phyloP scores from a whole-genome alignment of 352 stramenopile species.

The Globisporangium cederbergense region DNA sequence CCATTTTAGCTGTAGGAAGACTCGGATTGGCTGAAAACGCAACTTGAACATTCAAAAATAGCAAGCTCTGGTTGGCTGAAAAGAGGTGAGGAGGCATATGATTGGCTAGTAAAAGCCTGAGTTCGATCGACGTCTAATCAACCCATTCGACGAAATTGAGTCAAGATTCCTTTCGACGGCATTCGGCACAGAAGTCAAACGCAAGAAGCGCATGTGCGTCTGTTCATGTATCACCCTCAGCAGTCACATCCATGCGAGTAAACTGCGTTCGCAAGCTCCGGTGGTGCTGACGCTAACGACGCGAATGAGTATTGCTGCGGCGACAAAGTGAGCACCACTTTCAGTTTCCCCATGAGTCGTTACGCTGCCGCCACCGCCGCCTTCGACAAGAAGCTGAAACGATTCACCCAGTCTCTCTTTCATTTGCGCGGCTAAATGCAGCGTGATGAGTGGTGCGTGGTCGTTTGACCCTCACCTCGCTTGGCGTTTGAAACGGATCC shows the following conservation, averaged over 20 bases:
- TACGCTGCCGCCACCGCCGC: neutral
- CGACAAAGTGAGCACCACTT: neutral
- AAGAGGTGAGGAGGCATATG: neutral
- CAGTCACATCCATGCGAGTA: too few species aligned
- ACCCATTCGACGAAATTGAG: neutral
- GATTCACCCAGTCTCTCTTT: neutral
- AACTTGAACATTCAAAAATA: conserved; percentile 3
- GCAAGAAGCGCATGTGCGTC: too few species aligned
- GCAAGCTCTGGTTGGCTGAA: neutral
- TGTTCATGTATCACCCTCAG: too few species aligned
- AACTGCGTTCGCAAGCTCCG: too few species aligned
- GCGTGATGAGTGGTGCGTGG: neutral
- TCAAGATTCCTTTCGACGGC: neutral
- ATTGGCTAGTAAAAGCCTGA: conserved; percentile 6
- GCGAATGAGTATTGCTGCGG: neutral
- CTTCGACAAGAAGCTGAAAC: neutral
- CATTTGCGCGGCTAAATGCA: too few species aligned
- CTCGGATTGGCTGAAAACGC: neutral
- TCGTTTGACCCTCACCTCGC: neutral
- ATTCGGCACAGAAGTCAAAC: too few species aligned
- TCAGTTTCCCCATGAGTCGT: neutral
- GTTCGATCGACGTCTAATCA: conserved; percentile 1
- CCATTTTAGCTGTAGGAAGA: too few species aligned
- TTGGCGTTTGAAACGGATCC: neutral
- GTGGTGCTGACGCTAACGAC: neutral